Base-by-base conservation (phyloP, 116 monocot genomes). In the Papilionanthe hybrid region DNA sequence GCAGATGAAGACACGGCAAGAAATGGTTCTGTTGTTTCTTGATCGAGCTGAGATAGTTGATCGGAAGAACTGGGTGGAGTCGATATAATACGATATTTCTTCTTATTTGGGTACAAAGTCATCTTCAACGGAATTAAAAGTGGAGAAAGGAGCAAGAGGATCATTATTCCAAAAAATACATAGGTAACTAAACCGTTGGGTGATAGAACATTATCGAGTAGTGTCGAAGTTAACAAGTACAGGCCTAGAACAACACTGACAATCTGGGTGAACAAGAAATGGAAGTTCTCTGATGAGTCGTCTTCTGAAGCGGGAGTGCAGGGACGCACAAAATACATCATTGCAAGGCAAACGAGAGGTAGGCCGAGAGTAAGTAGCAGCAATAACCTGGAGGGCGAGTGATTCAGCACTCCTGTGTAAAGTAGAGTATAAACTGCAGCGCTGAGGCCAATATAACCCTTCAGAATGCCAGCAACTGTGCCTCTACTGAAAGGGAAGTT, bases 401-500 rank as follows among this genome's bases (percentile, higher is more conserved):
- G 79, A 18, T 81, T 77, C 10, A 94, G 88, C 25, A 83, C 76
- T 41, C 85, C 89, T 19, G 83, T 85, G 53, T 91, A 94, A 55
- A 91, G 63, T 80, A 79, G 83, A 23, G 98, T 93, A 82, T 90
- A 93, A 3, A 98, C 95, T 42, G 95, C 91, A 75, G 91, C 98
- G 80, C 98, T 95, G 6, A 98, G 82, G 8, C 89, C 93, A 25
- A 86, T 72, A 69, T 93, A 98, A 15, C 95, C 95, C 77, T 98
- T 95, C 19, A 98, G 81, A 65, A 98, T 92, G 49, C 98, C 95
- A 5, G 95, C 95, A 72, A 98, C 91, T 48, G 93, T 85, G 29
- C 98, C 95, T 42, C 95, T 83, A 74, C 93, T 94, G 27, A 88
- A 75, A 79, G 98, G 98, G 76, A 98, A 94, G 80, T 98, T 98